phyloP scores from a whole-genome alignment of 495 filamentous ascomycete species.

The Penicillium pulvis region DNA sequence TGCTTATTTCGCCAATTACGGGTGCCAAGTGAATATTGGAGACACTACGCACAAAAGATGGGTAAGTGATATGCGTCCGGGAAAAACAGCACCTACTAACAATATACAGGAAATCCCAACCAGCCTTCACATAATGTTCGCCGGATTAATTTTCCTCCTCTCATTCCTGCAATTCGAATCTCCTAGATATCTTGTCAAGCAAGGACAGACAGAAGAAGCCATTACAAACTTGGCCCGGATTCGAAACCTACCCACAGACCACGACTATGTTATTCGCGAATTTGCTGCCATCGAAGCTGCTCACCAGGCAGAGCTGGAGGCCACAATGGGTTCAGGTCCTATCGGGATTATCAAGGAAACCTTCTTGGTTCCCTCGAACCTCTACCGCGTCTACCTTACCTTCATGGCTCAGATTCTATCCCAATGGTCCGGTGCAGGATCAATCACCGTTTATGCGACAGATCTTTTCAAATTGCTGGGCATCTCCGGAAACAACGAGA shows the following conservation, averaged over 20 bases:
- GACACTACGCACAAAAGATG: slow-evolving; percentile 60
- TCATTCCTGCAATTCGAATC: slow-evolving; percentile 68
- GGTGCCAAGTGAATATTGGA: slow-evolving; percentile 58
- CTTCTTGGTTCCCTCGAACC: slow-evolving; percentile 59
- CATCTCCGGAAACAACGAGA: slow-evolving; percentile 60
- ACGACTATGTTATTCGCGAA: slow-evolving; percentile 56
- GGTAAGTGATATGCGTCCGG: slow-evolving; percentile 32
- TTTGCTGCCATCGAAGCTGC: slow-evolving; percentile 64
- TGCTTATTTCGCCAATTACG: slow-evolving; percentile 55
- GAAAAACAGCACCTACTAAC: not conserved
- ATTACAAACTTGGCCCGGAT: slow-evolving; percentile 39
- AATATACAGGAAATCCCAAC: slow-evolving; percentile 59
- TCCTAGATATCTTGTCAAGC: slow-evolving; percentile 62
- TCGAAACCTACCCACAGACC: slow-evolving; percentile 43
- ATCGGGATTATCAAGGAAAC: slow-evolving; percentile 60
- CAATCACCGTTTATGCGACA: slow-evolving; percentile 67
- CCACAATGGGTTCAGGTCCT: slow-evolving; percentile 56
- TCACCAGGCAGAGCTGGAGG: slow-evolving; percentile 69
- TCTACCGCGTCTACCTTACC: slow-evolving; percentile 64
- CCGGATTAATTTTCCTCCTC: slow-evolving; percentile 63
- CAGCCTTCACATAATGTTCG: slow-evolving; percentile 72
- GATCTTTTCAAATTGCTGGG: slow-evolving; percentile 68
- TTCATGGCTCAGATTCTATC: slow-evolving; percentile 61
- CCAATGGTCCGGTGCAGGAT: slow-evolving; percentile 70
- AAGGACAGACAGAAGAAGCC: slow-evolving; percentile 57